These are phyloP conservation scores for Neurospora intermedia DNA, from an alignment of 495 filamentous ascomycete species.

Conservation along the genomic window DNA sequence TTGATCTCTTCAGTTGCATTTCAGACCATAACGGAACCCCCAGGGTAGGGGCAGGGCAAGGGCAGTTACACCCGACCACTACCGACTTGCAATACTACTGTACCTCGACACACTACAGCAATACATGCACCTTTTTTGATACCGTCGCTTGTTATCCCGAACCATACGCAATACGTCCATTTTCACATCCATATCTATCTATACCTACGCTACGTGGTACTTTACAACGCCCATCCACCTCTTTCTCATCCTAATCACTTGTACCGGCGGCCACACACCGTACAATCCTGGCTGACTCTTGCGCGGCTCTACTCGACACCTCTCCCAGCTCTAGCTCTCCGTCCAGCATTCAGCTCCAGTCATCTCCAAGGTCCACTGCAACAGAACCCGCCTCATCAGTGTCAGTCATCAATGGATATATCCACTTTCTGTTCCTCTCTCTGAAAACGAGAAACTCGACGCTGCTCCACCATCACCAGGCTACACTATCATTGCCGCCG, in stretches of 20 bases:
- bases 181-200: neutral
- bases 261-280: neutral
- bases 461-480: neutral
- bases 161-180: neutral
- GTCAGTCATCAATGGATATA: neutral
- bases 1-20: neutral
- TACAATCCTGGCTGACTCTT: neutral
- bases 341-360: neutral
- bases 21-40: neutral
- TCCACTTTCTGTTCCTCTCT: neutral
- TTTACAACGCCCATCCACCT: neutral
- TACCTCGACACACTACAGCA: neutral
- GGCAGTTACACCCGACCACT: neutral
- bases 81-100: neutral
- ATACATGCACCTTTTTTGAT: neutral
- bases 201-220: neutral
- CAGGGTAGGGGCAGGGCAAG: neutral
- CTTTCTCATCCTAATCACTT: neutral
- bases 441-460: neutral
- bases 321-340: neutral
- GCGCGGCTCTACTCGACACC: neutral
- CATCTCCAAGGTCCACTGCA: neutral
- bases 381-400: neutral
- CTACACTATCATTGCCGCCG: neutral
- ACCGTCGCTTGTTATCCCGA: neutral